Conservation (phyloP, 805 yeast species). For the Sugiyamaella boreocaroliniensis region DNA sequence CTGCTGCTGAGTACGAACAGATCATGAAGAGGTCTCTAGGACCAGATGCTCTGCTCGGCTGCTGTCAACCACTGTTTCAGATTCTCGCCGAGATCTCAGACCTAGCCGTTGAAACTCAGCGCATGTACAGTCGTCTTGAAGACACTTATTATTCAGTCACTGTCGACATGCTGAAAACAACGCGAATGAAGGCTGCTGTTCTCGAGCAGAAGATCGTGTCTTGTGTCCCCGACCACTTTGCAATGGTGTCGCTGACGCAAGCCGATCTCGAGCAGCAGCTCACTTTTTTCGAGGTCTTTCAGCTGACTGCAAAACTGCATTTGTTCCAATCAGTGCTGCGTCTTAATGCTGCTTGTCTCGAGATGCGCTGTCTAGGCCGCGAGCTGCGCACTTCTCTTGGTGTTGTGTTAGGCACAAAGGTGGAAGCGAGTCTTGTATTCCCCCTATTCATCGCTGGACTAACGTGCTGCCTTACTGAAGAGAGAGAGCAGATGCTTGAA, state of each 20-base stretch:
- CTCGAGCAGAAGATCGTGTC: conserved; percentile 45
- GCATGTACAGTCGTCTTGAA: conserved; percentile 20
- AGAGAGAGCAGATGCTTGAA: conserved; percentile 44
- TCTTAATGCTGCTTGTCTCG: conserved; percentile 55
- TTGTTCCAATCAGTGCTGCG: conserved; percentile 58
- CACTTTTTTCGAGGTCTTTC: conserved; percentile 65
- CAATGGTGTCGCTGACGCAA: conserved; percentile 35
- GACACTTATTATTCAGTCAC: conserved; percentile 4
- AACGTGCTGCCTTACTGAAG: conserved; percentile 49
- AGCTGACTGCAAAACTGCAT: conserved; percentile 60
- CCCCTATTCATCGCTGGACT: conserved; percentile 76
- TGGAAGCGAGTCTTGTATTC: conserved; percentile 66
- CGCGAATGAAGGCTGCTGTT: conserved; percentile 23
- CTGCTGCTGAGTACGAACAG: conserved; percentile 51
- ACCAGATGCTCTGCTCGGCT: conserved; percentile 66
- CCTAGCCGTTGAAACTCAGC: conserved; percentile 48
- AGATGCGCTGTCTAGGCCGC: conserved; percentile 51
- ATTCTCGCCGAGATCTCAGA: conserved; percentile 62
- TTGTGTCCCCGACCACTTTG: conserved; percentile 47
- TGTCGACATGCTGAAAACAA: conserved; percentile 10
- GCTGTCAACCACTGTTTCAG: conserved; percentile 61
- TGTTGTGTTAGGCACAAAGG: conserved; percentile 54
- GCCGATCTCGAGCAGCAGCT: conserved; percentile 59
- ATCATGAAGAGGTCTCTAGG: conserved; percentile 39
- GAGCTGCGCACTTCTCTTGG: conserved; percentile 54